Base-by-base conservation (phyloP, 2,329 filamentous ascomycete species). In the Talaromyces atroroseus region DNA sequence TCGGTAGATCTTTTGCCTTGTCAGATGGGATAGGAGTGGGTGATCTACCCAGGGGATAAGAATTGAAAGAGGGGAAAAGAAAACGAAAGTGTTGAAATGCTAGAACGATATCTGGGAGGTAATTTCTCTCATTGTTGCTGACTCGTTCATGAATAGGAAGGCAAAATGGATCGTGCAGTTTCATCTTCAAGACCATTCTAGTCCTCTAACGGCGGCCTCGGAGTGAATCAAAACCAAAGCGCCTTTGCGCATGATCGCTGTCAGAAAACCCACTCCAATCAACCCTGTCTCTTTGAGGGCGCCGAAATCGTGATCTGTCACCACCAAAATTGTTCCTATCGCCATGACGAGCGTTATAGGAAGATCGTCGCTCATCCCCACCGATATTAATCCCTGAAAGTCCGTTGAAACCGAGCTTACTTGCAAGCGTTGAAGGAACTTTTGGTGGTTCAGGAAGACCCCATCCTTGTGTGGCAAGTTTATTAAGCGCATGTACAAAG, bases 401-500 rank as follows among this genome's bases (percentile, higher is more conserved):
- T 11, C 61, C 47, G 2, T 34, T 32, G 12, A 73, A 62, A 11
- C 71, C 69, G 21, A 73, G 57, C 60, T 66, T 72, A 6, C 55
- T 32, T 8, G 64, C 66, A 23, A 69, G 46, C 5, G 32, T 49
- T 3, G 53, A 50, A 20, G 52, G 54, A 14, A 75, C 53, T 1
- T 49, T 24, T 5, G 78, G 79, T 14, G 76, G 71, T 23, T 65
- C 61, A 4, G 69, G 59, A 65, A 80, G 70, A 5, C 76, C 74
- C 72, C 76, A 81, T 6, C 78, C 78, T 58, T 76, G 72, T 44
- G 72, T 68, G 7, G 76, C 72, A 18, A 77, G 65, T 49, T 72
- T 64, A 60, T 80, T 79, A 26, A 80, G 68, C 10, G 69, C 67
- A 14, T 73, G 66, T n/a, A 81, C 59, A 10, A 80, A 66, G 8